Base-by-base conservation (phyloP, 2,329 filamentous ascomycete genomes). In the Neonectria sp. region DNA sequence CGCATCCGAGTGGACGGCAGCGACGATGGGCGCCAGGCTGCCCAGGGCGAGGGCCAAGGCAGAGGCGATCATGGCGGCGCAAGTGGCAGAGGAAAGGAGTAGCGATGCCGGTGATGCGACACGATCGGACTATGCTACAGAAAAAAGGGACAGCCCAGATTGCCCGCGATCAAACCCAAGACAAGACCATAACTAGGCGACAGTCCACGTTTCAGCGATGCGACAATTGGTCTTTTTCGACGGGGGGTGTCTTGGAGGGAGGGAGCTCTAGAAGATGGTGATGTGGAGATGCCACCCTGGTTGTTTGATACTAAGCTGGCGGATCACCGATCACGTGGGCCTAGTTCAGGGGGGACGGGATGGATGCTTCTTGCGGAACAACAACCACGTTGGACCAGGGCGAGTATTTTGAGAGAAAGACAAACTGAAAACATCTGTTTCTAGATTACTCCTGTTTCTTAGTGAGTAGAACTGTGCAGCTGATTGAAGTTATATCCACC, bases 1-100 rank as follows among this genome's bases (percentile, higher is more conserved):
- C 29, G 81, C 77, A 67, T 84, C 81, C 65, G 85, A 83, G 48
- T 75, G 76, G 5, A 73, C 73, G 7, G 79, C 80, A 7, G 69
- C 73, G 24, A 73, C 76, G 45, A 78, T 63, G 24, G 73, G 62
- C 31, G 74, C 62, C 67, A 80, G 67, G 63, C 74, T 75, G 56
- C 70, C 71, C 21, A 78, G 60, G 61, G 58, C 63, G 49, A 75
- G 15, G 15, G 70, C 58, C 68, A 68, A 67, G 11, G 57, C n/a
- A 33, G 68, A 48, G 33, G 66, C 60, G 21, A 75, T 68, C 70
- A 74, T 75, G 63, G 49, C 63, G 62, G 45, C 43, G 61, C 24
- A 57, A 40, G 45, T 43, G 27, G 21, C 17, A 15, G 37, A 24
- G 35, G 31, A 40, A 6, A 40, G 9, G n/a, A 46, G 31, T 4